Conservation (phyloP, 2,329 filamentous ascomycete genomes). For the Parastagonospora avenae region DNA sequence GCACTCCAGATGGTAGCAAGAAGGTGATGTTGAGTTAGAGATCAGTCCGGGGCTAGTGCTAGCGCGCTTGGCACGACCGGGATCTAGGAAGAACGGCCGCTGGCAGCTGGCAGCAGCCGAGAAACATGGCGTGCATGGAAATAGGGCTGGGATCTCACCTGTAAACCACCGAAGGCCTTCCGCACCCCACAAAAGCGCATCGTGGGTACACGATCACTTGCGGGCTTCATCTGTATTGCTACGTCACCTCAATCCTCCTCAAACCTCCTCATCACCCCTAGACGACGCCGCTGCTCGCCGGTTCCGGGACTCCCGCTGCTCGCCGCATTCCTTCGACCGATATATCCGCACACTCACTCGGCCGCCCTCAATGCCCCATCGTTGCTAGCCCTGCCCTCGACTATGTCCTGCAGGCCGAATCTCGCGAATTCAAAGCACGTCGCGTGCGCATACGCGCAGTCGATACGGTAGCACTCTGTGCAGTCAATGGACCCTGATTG, state of each 20-base stretch:
- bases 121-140: slow-evolving; percentile 23
- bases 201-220: slow-evolving; percentile 4
- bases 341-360: slow-evolving; percentile 10
- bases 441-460: slow-evolving; percentile 32
- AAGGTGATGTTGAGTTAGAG: not conserved
- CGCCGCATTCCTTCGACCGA: slow-evolving; percentile 18
- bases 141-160: not conserved
- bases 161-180: slow-evolving; percentile 3
- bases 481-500: slow-evolving; percentile 31
- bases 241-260: not conserved
- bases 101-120: slow-evolving; percentile 13
- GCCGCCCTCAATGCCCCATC: slow-evolving; percentile 21
- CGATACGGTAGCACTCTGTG: slow-evolving; percentile 17
- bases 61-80: slow-evolving; percentile 1
- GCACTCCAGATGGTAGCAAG: not conserved
- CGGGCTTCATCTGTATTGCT: not conserved
- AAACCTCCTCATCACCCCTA: not conserved
- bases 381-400: slow-evolving; percentile 29
- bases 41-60: not conserved
- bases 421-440: slow-evolving; percentile 26
- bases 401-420: slow-evolving; percentile 34
- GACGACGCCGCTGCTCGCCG: slow-evolving; percentile 1
- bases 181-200: slow-evolving; percentile 8
- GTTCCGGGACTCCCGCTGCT: slow-evolving; percentile 16
- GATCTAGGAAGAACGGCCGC: slow-evolving; percentile 1